Percentiles rank a stretch among this genome's conserved stretches.
Evolutionary conservation across 2,329 filamentous ascomycete genomes (phyloP).

Genomic region (Neofusicoccum laricinum): DNA sequence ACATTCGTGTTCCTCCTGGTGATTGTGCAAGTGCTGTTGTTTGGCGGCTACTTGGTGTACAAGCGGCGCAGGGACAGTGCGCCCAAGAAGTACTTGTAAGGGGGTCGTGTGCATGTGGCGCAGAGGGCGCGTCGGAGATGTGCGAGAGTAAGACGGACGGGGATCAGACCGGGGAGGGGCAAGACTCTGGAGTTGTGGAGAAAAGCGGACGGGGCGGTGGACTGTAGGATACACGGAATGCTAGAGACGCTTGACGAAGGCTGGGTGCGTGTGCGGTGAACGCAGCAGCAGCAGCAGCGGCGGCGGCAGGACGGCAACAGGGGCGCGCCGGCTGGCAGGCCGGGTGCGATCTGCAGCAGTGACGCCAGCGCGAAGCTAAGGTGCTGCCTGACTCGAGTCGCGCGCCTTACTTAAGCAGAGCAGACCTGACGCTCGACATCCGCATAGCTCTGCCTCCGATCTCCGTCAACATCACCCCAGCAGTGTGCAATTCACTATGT

Average conservation of each 20-base stretch:
- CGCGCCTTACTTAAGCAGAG: not conserved
- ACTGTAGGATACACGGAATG: slow-evolving; percentile 4
- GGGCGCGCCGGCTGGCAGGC: not conserved
- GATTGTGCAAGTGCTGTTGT: slow-evolving; percentile 69
- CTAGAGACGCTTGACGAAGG: not conserved
- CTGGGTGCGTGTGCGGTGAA: not conserved
- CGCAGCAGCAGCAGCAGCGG: too few species aligned
- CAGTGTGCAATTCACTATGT: not conserved
- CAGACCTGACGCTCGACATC: slow-evolving; percentile 13
- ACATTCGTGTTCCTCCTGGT: slow-evolving; percentile 69
- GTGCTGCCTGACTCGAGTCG: not conserved
- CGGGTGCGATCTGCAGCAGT: slow-evolving; percentile 2
- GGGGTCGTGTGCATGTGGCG: not conserved
- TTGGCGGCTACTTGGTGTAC: slow-evolving; percentile 69
- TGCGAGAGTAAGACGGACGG: not conserved
- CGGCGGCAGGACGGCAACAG: too few species aligned
- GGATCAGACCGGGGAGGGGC: not conserved
- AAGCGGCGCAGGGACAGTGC: slow-evolving; percentile 71
- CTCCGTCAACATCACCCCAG: slow-evolving; percentile 5
- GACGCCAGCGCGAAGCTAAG: slow-evolving; percentile 1
- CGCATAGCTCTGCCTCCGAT: slow-evolving; percentile 10
- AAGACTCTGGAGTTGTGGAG: not conserved
- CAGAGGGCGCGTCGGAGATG: not conserved
- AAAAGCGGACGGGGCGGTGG: not conserved
- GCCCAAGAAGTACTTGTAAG: slow-evolving; percentile 87